A percentile compares a stretch with the other conserved stretches of the same genome.
Evolutionary conservation across 306 rosid species (phyloP).

Genomic region (Inga laurina): DNA sequence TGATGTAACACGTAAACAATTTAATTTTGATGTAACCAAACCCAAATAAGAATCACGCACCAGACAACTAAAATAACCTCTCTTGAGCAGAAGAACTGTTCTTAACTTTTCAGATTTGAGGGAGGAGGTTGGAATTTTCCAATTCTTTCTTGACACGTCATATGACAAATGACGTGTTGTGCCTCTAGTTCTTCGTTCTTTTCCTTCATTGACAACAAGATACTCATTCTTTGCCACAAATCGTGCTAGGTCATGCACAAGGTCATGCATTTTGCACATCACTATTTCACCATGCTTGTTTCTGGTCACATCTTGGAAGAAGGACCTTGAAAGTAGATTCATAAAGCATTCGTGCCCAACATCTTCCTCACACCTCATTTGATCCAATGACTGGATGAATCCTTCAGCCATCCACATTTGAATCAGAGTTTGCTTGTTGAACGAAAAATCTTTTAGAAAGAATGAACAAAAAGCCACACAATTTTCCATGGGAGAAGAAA

Average conservation of each 20-base stretch:
- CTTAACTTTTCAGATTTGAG: not conserved
- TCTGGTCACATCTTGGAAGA: not conserved
- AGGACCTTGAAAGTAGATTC: not conserved
- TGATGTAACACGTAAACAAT: not conserved
- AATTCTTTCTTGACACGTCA: not conserved
- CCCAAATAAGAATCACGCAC: not conserved
- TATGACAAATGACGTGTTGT: not conserved
- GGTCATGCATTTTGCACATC: slow-evolving; percentile 25
- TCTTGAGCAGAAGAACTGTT: not conserved
- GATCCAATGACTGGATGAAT: not conserved
- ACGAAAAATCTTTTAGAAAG: not conserved
- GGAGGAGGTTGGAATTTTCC: not conserved
- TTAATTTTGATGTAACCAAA: not conserved
- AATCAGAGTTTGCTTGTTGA: not conserved
- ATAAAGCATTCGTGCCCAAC: not conserved
- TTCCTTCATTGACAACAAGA: not conserved
- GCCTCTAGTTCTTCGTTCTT: not conserved
- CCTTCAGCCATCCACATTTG: not conserved
- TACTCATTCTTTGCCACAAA: not conserved
- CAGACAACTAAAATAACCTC: not conserved
- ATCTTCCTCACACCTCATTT: not conserved
- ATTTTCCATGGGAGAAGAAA: not conserved
- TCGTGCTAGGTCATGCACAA: not conserved
- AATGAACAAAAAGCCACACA: not conserved
- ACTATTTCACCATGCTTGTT: not conserved